phyloP scores from a whole-genome alignment of 1,284 basidiomycete genomes.

The Gymnopus androsaceus region DNA sequence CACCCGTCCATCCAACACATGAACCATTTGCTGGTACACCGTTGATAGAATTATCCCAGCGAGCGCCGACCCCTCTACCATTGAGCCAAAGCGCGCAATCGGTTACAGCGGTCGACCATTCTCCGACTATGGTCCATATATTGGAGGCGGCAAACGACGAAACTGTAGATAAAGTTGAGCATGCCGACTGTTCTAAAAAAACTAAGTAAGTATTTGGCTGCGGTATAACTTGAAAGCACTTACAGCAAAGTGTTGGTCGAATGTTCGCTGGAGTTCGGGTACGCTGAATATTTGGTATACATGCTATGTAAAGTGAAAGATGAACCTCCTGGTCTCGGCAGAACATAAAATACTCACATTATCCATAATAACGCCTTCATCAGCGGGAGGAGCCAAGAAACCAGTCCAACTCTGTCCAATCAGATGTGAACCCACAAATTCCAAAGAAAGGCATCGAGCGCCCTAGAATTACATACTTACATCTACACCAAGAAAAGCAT shows the following conservation, averaged over 20 bases:
- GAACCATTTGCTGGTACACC: slow-evolving; percentile 50
- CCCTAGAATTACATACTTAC: slow-evolving; percentile 36
- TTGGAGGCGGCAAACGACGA: slow-evolving; percentile 47
- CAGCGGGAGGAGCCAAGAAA: slow-evolving; percentile 57
- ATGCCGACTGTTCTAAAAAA: slow-evolving; percentile 41
- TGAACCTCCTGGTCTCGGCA: not conserved
- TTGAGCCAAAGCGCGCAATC: slow-evolving; percentile 83
- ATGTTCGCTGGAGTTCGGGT: slow-evolving; percentile 53
- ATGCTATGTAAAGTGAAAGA: slow-evolving; percentile 45
- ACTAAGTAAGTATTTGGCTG: not conserved
- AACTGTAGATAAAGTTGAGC: slow-evolving; percentile 40
- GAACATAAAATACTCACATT: slow-evolving; percentile 41
- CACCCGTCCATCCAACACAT: slow-evolving; percentile 64
- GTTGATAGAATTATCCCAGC: slow-evolving; percentile 63
- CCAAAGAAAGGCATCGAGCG: not conserved
- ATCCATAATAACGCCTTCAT: slow-evolving; percentile 63
- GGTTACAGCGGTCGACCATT: slow-evolving; percentile 80
- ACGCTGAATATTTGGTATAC: slow-evolving; percentile 81
- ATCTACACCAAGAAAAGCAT: slow-evolving; percentile 67
- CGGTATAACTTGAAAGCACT: slow-evolving; percentile 14
- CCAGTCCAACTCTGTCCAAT: slow-evolving; percentile 61
- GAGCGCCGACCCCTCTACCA: slow-evolving; percentile 68
- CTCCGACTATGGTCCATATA: slow-evolving; percentile 67
- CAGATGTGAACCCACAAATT: not conserved
- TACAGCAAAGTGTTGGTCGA: slow-evolving; percentile 59